Evolutionary conservation across 108 stramenopile genomes (phyloP), one percentile per base, ranked within the genome.

Genomic region (Parietichytrium sp.): DNA sequence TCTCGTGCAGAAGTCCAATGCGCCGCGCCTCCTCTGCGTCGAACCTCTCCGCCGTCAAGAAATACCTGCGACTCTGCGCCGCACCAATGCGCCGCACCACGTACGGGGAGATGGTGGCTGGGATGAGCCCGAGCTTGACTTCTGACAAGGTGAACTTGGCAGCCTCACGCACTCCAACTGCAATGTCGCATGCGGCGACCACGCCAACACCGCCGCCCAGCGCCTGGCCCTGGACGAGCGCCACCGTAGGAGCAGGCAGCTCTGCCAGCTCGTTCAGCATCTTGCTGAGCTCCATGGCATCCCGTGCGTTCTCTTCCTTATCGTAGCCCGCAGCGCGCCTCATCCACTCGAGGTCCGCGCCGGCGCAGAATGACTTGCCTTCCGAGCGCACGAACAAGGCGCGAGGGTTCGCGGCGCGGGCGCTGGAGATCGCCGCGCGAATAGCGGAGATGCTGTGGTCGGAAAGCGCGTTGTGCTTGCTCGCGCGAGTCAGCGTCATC

Each of bases 21-120:
- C 52, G 1, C 18, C 52, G 52, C 54, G 80, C 80, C 51, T 52
- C 52, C 1, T 13, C 27, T 8, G 54, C 80, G 52, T 81, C 52
- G 53, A 81, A 27, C 20, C 33, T 33, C 45, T 81, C 80, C 2
- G 52, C 80, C 18, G 80, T 81, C 1, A 53, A n/a, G 29, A 81
- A 81, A 31, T 20, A 81, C 15, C 80, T 51, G 23, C 80, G 53
- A 20, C 52, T 38, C 13, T 54, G 30, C n/a, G 15, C 25, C 15
- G 52, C 80, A 29, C 80, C 80, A 6, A 81, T 81, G 0, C 33
- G 31, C 7, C 18, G 13, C 18, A 81, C 80, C 4, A 81, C 80
- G 25, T 55, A 81, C 0, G 80, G 80, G 23, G 80, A 81, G 31
- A 81, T 81, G 26, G 80, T 81, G 4, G 80, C 80, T 10, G 80